Conservation (phyloP, 306 rosid species). For the apple (Malus domestica) region DNA sequence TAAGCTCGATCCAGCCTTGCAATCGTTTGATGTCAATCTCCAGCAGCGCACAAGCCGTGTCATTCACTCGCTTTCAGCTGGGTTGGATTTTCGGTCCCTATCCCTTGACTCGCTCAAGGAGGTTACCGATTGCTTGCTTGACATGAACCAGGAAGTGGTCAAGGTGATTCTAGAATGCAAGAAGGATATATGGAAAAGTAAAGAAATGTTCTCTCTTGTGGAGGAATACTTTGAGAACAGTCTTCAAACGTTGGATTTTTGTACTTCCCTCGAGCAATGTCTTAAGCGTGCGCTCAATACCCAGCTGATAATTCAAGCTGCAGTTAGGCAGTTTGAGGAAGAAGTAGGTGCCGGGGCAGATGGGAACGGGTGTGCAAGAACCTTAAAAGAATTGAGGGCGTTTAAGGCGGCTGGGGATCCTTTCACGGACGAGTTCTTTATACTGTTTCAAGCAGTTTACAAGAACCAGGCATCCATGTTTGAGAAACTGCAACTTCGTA, state of each 20-base stretch:
- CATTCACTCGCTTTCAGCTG: conserved; percentile 49
- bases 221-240: conserved; percentile 66
- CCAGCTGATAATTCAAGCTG: conserved; percentile 54
- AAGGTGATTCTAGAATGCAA: conserved; percentile 52
- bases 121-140: conserved; percentile 59
- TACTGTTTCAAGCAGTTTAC: conserved; percentile 46
- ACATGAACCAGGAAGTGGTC: conserved; percentile 73
- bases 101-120: conserved; percentile 63
- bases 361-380: conserved; percentile 46
- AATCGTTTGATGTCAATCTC: conserved; percentile 55
- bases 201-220: conserved; percentile 55
- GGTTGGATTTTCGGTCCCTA: conserved; percentile 50
- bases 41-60: conserved; percentile 61
- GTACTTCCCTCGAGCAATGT: conserved; percentile 61
- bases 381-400: conserved; percentile 54
- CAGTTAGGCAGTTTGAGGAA: conserved; percentile 46
- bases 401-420: conserved; percentile 67
- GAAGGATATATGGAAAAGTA: conserved; percentile 59
- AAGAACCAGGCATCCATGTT: conserved; percentile 45
- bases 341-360: conserved; percentile 41
- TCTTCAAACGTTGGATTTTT: conserved; percentile 54
- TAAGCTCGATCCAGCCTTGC: conserved; percentile 49
- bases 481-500: conserved; percentile 37
- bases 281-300: conserved; percentile 45
- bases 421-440: conserved; percentile 55